These are phyloP conservation scores for Arxiozyma telluris DNA, from an alignment of 1,139 yeast genomes.

Conservation along the genomic window DNA sequence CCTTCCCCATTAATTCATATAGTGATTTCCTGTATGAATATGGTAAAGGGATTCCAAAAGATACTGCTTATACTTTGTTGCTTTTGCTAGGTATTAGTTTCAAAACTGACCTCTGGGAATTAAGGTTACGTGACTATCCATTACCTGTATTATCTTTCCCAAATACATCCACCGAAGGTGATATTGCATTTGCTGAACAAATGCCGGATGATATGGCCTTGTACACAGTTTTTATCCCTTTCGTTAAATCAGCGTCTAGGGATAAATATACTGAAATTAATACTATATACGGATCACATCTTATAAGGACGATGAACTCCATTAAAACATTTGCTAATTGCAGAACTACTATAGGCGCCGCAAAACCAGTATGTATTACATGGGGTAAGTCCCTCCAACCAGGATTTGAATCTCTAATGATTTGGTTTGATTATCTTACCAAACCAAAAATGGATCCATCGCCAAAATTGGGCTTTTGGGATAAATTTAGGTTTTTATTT, in stretches of 20 bases:
- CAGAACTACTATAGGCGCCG: constrained; percentile 42
- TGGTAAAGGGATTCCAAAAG: constrained; percentile 72
- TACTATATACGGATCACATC: constrained; percentile 49
- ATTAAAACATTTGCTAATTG: constrained; percentile 62
- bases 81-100: constrained; percentile 43
- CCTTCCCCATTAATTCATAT: constrained; percentile 41
- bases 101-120: constrained; percentile 40
- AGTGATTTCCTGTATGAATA: constrained; percentile 52
- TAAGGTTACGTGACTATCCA: constrained; percentile 56
- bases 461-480: constrained; percentile 71
- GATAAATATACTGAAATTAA: constrained; percentile 34
- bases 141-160: constrained; percentile 38
- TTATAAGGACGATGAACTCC: constrained; percentile 45
- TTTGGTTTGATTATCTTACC: constrained; percentile 69
- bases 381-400: constrained; percentile 83
- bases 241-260: constrained; percentile 35
- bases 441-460: constrained; percentile 75
- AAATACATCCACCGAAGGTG: constrained; percentile 36
- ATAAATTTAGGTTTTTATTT: constrained; percentile 45
- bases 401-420: constrained; percentile 66
- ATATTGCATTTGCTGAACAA: constrained; percentile 46
- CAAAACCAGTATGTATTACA: constrained; percentile 55
- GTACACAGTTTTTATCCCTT: constrained; percentile 50
- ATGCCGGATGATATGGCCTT: constrained; percentile 36
- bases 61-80: constrained; percentile 52